Evolutionary conservation across 176 grass and related monocot species (phyloP), one percentile per base, ranked within the genome.

Genomic region (Typha latifolia): DNA sequence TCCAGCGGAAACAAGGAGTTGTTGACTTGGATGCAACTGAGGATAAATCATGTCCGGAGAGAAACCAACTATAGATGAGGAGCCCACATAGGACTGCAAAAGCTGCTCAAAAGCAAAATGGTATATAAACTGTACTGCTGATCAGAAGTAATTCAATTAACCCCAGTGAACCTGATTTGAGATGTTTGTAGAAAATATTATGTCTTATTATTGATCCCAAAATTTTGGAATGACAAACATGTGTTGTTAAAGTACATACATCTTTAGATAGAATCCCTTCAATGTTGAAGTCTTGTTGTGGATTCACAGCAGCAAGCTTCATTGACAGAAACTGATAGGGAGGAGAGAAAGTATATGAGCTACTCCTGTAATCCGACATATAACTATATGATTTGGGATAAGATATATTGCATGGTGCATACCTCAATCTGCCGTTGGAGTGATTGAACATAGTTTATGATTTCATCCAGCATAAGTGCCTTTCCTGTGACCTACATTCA

Each of bases 361-460:
- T 24, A 16, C 23, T 48, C 48, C 12, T 9, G 12, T 15, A 29
- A 51, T 69, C 49, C 49, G 12, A 26, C 18, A 49, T 21, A 12
- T 22, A 48, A 49, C 12, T 12, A 29, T 29, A 29, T 29, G 27
- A 29, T 29, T 32, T 7, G 26, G 4, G 15, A 19, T 64, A n/a
- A 34, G 26, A 31, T 29, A 29, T 29, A 29, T 29, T 29, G 27
- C 27, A 29, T 32, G 24, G n/a, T 21, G 15, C 62, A 51, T 74
- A 74, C 72, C 72, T 74, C 72, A 49, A 74, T 62, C 48, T 74
- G 72, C 16, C 72, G 49, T 64, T 74, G 72, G 14, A 74, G 61
- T 21, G 72, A 74, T 51, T 74, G 72, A 52, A 74, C 72, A 65
- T 74, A 74, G 61, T 74, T 74, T 74, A 74, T 74, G 61, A 74